Percentiles rank a stretch among this genome's conserved stretches.
phyloP scores from a whole-genome alignment of 169 alveolate genomes.

The Plasmodium inui region DNA sequence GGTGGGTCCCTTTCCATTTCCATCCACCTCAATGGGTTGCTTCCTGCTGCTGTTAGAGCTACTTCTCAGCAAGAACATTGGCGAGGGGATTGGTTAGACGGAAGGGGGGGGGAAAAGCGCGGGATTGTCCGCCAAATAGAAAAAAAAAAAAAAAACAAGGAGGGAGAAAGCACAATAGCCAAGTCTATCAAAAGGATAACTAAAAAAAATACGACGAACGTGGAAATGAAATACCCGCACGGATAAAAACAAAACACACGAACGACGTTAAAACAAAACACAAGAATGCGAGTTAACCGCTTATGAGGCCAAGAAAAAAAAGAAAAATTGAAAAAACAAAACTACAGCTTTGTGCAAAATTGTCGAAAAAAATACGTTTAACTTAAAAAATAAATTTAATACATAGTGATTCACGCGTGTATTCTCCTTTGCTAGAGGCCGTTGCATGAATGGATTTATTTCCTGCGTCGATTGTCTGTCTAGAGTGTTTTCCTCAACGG shows the following conservation, averaged over 20 bases:
- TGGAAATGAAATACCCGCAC: neutral
- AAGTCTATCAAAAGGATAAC: neutral
- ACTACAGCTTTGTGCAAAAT: neutral
- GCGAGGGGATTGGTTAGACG: neutral
- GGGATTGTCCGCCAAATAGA: neutral
- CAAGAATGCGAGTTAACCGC: neutral
- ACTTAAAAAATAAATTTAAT: neutral
- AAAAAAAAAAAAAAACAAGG: neutral
- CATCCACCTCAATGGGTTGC: neutral
- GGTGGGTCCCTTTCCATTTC: neutral
- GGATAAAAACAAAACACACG: neutral
- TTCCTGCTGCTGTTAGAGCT: conserved; percentile 30
- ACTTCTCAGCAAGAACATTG: conserved; percentile 28
- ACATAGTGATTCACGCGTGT: neutral
- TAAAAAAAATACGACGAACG: neutral
- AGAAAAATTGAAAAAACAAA: neutral
- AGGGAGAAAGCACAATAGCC: neutral
- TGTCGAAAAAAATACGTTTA: neutral
- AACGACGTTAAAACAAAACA: neutral
- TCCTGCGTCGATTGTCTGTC: neutral
- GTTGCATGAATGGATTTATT: neutral
- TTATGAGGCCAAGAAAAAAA: neutral
- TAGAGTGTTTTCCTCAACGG: neutral
- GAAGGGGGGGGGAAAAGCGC: neutral
- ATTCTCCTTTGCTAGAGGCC: neutral